Conservation (phyloP, 164 flowering plant genomes). For the Chimonanthus praecox region DNA sequence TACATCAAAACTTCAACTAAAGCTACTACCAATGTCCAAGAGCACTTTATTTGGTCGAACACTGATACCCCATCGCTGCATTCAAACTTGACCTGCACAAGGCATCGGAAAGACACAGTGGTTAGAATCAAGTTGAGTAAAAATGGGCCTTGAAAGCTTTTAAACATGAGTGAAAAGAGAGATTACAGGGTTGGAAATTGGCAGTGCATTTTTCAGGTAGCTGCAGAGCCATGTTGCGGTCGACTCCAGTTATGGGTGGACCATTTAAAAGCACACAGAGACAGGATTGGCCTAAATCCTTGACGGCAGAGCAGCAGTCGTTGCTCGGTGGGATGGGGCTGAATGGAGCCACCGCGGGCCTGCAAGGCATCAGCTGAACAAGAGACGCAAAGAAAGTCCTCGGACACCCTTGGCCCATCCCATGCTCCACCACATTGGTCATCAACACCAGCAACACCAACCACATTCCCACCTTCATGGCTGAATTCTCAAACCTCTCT, state of each 20-base stretch:
- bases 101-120: too few relatives aligned
- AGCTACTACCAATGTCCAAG: too few relatives aligned
- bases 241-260: slow-evolving; percentile 81
- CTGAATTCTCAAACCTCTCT: neutral
- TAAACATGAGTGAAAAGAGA: neutral
- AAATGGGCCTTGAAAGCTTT: too few relatives aligned
- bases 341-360: slow-evolving; percentile 25
- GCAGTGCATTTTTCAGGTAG: slow-evolving; percentile 72
- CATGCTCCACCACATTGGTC: slow-evolving; percentile 12
- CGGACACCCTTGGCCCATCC: slow-evolving; percentile 31
- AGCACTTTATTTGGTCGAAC: too few relatives aligned
- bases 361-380: slow-evolving; percentile 76
- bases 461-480: neutral
- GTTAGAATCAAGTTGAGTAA: too few relatives aligned
- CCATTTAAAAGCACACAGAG: slow-evolving; percentile 77
- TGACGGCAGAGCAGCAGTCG: slow-evolving; percentile 35
- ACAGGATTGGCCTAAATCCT: slow-evolving; percentile 37
- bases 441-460: slow-evolving; percentile 17
- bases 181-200: slow-evolving; percentile 4
- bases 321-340: slow-evolving; percentile 70
- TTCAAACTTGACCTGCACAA: too few relatives aligned
- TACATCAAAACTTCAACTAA: too few relatives aligned
- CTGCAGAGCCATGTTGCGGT: slow-evolving; percentile 69
- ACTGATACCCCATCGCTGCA: too few relatives aligned
- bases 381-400: slow-evolving; percentile 67